These are phyloP conservation scores for Castanea sativa DNA, from an alignment of 306 rosid genomes.

Conservation along the genomic window DNA sequence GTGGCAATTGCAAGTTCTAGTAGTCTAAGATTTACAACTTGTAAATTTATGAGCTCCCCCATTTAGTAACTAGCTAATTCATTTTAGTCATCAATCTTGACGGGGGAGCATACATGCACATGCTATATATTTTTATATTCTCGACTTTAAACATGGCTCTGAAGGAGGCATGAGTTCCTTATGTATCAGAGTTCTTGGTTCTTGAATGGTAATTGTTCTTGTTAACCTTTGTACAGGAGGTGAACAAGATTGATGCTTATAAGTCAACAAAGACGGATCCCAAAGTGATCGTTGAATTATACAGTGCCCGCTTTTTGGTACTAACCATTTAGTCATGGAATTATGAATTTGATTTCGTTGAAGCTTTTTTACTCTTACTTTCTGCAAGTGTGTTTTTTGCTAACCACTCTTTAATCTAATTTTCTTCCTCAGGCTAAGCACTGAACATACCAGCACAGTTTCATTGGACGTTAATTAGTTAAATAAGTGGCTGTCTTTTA, in stretches of 20 bases:
- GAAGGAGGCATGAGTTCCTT: neutral
- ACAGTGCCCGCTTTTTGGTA: conserved; percentile 57
- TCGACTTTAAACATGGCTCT: neutral
- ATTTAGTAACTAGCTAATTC: neutral
- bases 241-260: conserved; percentile 66
- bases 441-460: conserved; percentile 22
- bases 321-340: neutral
- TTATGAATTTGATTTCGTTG: neutral
- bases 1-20: neutral
- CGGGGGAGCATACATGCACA: neutral
- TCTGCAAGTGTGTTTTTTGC: neutral
- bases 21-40: neutral
- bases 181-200: neutral
- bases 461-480: neutral
- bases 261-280: conserved; percentile 56
- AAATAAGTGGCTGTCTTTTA: no score
- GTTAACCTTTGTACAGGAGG: conserved; percentile 37
- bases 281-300: conserved; percentile 31
- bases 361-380: neutral
- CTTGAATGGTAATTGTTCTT: conserved; percentile 7
- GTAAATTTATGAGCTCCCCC: neutral
- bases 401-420: neutral
- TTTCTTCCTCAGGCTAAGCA: conserved; percentile 32
- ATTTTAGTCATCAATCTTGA: neutral
- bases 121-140: neutral